Evolutionary conservation across 2,329 filamentous ascomycete genomes (phyloP).

Genomic region (Penicillium capsulatum): DNA sequence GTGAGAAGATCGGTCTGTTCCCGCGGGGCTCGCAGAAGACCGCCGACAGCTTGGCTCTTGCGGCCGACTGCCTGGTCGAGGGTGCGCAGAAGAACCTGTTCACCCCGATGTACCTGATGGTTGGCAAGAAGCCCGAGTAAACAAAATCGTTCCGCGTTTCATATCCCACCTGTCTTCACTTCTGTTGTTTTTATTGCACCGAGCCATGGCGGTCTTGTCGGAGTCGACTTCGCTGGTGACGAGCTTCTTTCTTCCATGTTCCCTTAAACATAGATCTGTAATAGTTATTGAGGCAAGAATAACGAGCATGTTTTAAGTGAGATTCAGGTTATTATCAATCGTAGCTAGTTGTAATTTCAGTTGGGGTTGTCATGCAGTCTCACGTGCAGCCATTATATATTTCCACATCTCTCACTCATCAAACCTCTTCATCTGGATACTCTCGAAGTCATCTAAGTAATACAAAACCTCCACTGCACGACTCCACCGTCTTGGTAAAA

Average conservation of each 20-base stretch:
- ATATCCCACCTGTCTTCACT: slow-evolving; percentile 7
- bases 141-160: slow-evolving; percentile 1
- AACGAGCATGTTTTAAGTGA: slow-evolving; percentile 14
- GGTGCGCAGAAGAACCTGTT: slow-evolving; percentile 89
- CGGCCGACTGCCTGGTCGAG: slow-evolving; percentile 79
- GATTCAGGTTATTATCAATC: too few relatives aligned
- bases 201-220: slow-evolving; percentile 6
- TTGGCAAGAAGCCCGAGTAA: slow-evolving; percentile 73
- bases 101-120: slow-evolving; percentile 97
- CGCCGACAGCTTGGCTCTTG: slow-evolving; percentile 78
- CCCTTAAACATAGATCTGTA: slow-evolving; percentile 24
- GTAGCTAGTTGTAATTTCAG: too few relatives aligned
- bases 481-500: too few relatives aligned
- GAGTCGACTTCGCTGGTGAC: slow-evolving; percentile 9
- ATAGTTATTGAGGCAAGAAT: slow-evolving; percentile 28
- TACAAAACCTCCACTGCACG: too few relatives aligned
- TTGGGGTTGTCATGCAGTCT: too few relatives aligned
- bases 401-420: too few relatives aligned
- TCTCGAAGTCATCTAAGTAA: too few relatives aligned
- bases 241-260: slow-evolving; percentile 14
- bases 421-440: too few relatives aligned
- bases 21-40: slow-evolving; percentile 88
- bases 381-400: too few relatives aligned
- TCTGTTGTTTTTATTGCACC: slow-evolving; percentile 7
- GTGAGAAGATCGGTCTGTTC: slow-evolving; percentile 72